Base-by-base conservation (phyloP, 176 grass and related monocot genomes). In the Poa annua region DNA sequence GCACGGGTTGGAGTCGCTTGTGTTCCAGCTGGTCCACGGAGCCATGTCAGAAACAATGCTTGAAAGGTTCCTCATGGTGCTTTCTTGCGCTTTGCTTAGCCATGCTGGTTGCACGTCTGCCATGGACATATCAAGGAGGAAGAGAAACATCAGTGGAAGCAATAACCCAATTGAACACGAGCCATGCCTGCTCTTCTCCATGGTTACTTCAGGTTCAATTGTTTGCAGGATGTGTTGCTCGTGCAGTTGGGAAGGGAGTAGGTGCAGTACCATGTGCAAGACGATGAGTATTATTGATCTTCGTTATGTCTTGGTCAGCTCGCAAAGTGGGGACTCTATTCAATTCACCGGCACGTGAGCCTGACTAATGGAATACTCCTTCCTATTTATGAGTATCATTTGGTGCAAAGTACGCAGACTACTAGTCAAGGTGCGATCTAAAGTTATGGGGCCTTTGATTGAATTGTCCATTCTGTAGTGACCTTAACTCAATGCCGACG, bases 11-110 rank as follows among this genome's bases (percentile, higher is more conserved):
- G 68, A 24, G 68, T 71, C n/a, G 68, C 38, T 47, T 71, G 68
- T 71, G 68, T 71, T 6, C 68, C 39, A 47, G 68, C 13, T 13
- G 39, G 20, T 47, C 68, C 39, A 47, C 6, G 41, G 68, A 71
- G 67, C 68, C 68, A 71, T 47, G 11, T 21, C 0, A 21, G 68
- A 47, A 22, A 71, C 41, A n/a, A 44, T 71, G 68, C 39, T 71
- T 71, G 68, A 71, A 45, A 47, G 39, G n/a, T 47, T 71, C 21
- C 39, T 71, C 68, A 25, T 71, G 68, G 39, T 71, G 68, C 41
- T 71, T 71, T 71, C 39, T 44, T 71, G 67, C 12, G 5, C 39
- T 71, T 47, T 25, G 20, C 14, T 44, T 71, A 71, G 67, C 39
- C n/a, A 2, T 7, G 39, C n/a, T 15, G 67, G 36, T 71, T 71